Conservation (phyloP, 495 filamentous ascomycete genomes). For the Alectoria sarmentosa region DNA sequence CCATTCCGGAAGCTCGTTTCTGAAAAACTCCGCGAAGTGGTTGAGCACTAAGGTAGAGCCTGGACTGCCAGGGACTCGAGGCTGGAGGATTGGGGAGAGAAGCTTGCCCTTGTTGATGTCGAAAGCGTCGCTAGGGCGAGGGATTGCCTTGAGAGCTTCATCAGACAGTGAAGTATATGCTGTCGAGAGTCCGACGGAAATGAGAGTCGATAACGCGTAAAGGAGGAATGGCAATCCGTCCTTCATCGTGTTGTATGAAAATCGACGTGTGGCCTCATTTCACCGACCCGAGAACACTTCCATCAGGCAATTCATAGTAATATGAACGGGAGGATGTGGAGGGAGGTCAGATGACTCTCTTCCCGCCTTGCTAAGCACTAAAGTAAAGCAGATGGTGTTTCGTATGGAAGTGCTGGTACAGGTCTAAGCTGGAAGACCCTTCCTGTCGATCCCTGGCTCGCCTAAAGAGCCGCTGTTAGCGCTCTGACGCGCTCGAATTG, state of each 20-base stretch:
- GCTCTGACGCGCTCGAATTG: background rate
- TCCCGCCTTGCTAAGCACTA: background rate
- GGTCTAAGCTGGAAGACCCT: too few species aligned
- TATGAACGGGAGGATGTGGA: background rate
- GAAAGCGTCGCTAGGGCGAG: slow-evolving; percentile 68
- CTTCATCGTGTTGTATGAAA: slow-evolving; percentile 3
- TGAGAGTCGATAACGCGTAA: slow-evolving; percentile 22
- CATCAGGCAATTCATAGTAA: background rate
- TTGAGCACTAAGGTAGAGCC: slow-evolving; percentile 66
- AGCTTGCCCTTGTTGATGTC: slow-evolving; percentile 67
- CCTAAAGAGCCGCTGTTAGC: slow-evolving; percentile 2
- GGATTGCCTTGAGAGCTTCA: slow-evolving; percentile 56
- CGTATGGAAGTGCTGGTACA: background rate
- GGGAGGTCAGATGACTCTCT: background rate
- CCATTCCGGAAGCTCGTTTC: slow-evolving; percentile 67
- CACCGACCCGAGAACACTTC: background rate
- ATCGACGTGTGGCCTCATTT: background rate
- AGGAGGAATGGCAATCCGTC: background rate
- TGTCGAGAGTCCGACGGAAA: slow-evolving; percentile 33
- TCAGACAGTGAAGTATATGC: slow-evolving; percentile 74
- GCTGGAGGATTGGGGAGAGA: slow-evolving; percentile 82
- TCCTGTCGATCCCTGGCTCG: background rate
- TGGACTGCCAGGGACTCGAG: slow-evolving; percentile 80
- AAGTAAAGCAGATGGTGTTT: background rate
- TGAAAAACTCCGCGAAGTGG: slow-evolving; percentile 81